Evolutionary conservation across 1,284 basidiomycete species (phyloP).

Genomic region (Ustilago xerochloae): DNA sequence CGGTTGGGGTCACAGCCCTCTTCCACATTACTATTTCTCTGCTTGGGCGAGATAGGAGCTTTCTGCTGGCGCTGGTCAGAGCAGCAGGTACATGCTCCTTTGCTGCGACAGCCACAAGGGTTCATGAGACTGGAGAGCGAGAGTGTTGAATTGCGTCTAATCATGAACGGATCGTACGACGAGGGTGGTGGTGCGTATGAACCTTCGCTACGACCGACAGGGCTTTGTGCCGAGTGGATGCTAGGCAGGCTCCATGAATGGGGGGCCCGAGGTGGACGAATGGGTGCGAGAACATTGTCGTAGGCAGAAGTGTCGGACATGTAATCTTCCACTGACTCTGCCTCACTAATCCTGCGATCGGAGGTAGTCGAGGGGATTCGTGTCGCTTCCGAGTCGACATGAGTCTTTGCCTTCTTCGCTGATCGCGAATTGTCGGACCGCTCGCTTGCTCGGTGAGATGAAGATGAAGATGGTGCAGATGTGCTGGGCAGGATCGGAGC

Average conservation of each 20-base stretch:
- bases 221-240: constrained; percentile 15
- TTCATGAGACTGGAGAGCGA: constrained; percentile 59
- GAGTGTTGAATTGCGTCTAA: constrained; percentile 34
- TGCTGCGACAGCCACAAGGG: constrained; percentile 53
- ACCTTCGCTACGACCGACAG: neutral
- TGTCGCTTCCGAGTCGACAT: neutral
- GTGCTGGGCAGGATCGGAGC: constrained; percentile 11
- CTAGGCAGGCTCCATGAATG: constrained; percentile 41
- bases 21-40: neutral
- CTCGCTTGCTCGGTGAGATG: neutral
- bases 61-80: constrained; percentile 15
- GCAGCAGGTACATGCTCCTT: constrained; percentile 45
- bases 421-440: constrained; percentile 5
- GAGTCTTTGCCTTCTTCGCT: constrained; percentile 8
- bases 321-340: neutral
- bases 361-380: neutral
- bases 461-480: neutral
- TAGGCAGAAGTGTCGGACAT: neutral
- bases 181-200: neutral
- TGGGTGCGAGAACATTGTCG: constrained; percentile 28
- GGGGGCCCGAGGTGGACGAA: constrained; percentile 8
- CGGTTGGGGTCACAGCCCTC: constrained; percentile 12
- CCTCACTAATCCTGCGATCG: neutral
- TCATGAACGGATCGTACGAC: neutral
- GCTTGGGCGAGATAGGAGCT: constrained; percentile 11